Evolutionary conservation across 2,329 filamentous ascomycete genomes (phyloP), one percentile per base, ranked within the genome.

Genomic region (Arthrobotrys megalospora): DNA sequence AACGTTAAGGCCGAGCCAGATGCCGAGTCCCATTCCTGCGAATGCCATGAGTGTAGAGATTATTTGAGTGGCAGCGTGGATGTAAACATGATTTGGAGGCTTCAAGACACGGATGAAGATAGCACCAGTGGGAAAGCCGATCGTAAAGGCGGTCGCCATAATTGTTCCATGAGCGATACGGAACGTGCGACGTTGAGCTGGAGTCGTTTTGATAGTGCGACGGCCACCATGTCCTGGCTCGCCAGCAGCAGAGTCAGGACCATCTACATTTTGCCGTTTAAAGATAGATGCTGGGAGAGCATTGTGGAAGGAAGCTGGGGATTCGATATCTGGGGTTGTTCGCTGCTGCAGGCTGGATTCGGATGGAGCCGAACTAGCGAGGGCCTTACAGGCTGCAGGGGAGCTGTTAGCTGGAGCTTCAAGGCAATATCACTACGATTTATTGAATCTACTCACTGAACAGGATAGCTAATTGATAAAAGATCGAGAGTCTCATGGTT

Each of bases 81-180:
- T 80, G 66, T 81, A 82, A 6, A 83, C 78, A n/a, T 70, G 65
- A 66, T 58, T 60, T 66, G 64, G 87, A 82, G 85, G 88, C 52
- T 87, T 87, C 5, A 90, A 78, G 1, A 90, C 79, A 1, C 89
- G 88, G 87, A 91, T 90, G 47, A 90, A 82, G 3, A 89, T 84
- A 6, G 90, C 86, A 4, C 89, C 90, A 1, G 90, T 80, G 0
- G 90, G 90, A 80, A 90, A 91, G 21, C 90, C 84, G 14, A 88
- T 81, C 2, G 88, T 86, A 80, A 91, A 89, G 19, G 88, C 87
- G 47, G 90, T 82, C 24, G 86, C 86, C 89, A 91, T 90, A 81
- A 91, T 84, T 80, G 90, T 70, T 10, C 72, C 72, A 34, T 77
- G 72, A 16, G 71, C 71, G 16, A 76, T 76, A 48, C 71, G 71